Percentiles rank a stretch among this genome's conserved stretches.
These are phyloP conservation scores for Xylaria palmicola DNA, from an alignment of 495 filamentous ascomycete genomes.

Conservation along the genomic window DNA sequence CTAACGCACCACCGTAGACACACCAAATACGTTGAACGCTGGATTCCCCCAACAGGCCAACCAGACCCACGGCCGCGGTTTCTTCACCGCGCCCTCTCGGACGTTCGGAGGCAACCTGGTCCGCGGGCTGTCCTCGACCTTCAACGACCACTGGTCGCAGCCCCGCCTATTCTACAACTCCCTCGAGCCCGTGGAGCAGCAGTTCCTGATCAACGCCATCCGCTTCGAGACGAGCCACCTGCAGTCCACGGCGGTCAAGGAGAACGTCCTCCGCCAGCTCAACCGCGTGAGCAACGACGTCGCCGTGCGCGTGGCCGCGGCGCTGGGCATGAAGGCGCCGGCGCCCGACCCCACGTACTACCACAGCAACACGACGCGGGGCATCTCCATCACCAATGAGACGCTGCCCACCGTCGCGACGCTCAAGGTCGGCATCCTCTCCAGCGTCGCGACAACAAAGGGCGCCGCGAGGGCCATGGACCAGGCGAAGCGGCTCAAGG, in stretches of 20 bases:
- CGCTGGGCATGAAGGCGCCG: slow-evolving; percentile 58
- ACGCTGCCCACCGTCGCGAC: slow-evolving; percentile 60
- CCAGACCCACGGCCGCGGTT: slow-evolving; percentile 66
- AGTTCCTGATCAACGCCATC: slow-evolving; percentile 75
- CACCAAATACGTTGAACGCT: slow-evolving; percentile 65
- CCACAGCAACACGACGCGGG: slow-evolving; percentile 65
- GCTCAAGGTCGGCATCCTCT: slow-evolving; percentile 67
- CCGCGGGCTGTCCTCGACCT: slow-evolving; percentile 61
- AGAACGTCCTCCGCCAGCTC: slow-evolving; percentile 66
- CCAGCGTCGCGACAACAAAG: slow-evolving; percentile 36
- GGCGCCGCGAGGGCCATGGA: slow-evolving; percentile 31
- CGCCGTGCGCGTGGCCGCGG: slow-evolving; percentile 62
- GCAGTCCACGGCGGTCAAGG: slow-evolving; percentile 53
- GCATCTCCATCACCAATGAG: slow-evolving; percentile 59
- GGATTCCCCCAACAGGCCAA: slow-evolving; percentile 68
- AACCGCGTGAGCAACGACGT: slow-evolving; percentile 71
- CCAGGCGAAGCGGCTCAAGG: slow-evolving; percentile 50
- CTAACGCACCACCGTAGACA: slow-evolving; percentile 38
- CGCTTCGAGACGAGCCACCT: slow-evolving; percentile 70
- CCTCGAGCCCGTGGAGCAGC: slow-evolving; percentile 65
- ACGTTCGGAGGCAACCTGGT: slow-evolving; percentile 52
- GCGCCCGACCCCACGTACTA: slow-evolving; percentile 63
- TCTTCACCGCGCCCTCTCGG: slow-evolving; percentile 69
- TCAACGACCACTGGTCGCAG: slow-evolving; percentile 75
- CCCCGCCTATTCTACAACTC: slow-evolving; percentile 78